Evolutionary conservation across 352 stramenopile species (phyloP), one percentile per base, ranked within the genome.

Genomic region (Globisporangium apiculatum): DNA sequence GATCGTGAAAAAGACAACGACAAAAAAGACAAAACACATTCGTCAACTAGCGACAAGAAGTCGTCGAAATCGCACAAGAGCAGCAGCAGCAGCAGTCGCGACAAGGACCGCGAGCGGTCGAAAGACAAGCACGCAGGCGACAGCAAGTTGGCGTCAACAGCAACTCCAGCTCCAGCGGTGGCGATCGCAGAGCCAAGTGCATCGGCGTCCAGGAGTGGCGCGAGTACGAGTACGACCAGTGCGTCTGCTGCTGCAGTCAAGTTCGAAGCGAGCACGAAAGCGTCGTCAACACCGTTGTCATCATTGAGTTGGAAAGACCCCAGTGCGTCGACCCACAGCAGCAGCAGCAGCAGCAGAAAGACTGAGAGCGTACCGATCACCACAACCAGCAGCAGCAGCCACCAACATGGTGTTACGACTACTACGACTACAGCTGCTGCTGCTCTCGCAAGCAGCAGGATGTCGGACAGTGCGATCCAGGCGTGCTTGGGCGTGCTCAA

Each of bases 401-500:
- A n/a, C 14, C 46, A 49, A 8, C 7, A 7, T 7, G 11, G 43
- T 24, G 4, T 36, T 15, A 4, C n/a, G n/a, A 36, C n/a, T 37
- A 51, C n/a, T 12, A 48, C 11, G 11, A 48, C 10, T 6, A 17
- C 11, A 1, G 9, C 7, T 17, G 15, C 14, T 17, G 15, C 6
- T 12, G 45, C 15, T 31, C 48, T 18, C 12, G 47, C 43, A 15
- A 24, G 11, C 52, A 38, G 31, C 54, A 55, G 66, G 43, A 91
- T 91, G 83, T 70, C 68, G 12, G 79, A 91, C 7, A 56, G 70
- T 11, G 66, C 75, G 8, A 66, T 83, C 59, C 71, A 65, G 7
- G 71, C 76, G 14, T 94, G 83, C 48, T 71, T 86, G 0, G 61
- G 57, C 2, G 53, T 93, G 7, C 64, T 94, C 41, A 90, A 89